Percentiles rank a stretch among this genome's conserved stretches.
Conservation (phyloP, 495 filamentous ascomycete genomes). For the Aspergillus haitiensis region DNA sequence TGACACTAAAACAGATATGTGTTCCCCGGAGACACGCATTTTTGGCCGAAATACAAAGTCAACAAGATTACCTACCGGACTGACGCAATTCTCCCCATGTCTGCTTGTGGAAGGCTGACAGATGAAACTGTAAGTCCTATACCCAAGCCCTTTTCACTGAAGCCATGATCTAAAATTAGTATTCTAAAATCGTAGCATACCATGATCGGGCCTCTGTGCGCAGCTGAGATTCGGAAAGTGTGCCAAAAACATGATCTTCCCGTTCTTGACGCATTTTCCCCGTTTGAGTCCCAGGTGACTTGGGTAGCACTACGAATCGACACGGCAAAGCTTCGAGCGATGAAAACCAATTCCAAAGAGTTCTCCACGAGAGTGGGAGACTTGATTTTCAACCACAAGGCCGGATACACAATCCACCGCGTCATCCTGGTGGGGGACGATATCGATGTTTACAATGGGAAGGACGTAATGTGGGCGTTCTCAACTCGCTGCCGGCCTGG, state of each 20-base stretch:
- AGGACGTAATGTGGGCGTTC: constrained; percentile 47
- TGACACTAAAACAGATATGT: constrained; percentile 19
- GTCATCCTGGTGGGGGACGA: constrained; percentile 41
- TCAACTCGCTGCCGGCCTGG: constrained; percentile 41
- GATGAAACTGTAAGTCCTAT: constrained; percentile 30
- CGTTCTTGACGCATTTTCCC: constrained; percentile 38
- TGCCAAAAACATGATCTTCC: constrained; percentile 38
- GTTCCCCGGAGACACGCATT: constrained; percentile 32
- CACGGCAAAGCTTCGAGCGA: constrained; percentile 28
- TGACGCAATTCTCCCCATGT: constrained; percentile 38
- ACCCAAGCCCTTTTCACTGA: neutral
- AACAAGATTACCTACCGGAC: constrained; percentile 39
- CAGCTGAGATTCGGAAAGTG: constrained; percentile 41
- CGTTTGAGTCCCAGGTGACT: constrained; percentile 42
- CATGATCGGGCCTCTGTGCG: constrained; percentile 40
- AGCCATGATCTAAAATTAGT: neutral
- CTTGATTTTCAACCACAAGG: constrained; percentile 39
- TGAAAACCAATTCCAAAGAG: constrained; percentile 33
- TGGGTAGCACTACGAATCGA: constrained; percentile 44
- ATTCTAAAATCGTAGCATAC: constrained; percentile 23
- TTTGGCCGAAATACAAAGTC: constrained; percentile 35
- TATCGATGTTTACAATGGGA: constrained; percentile 39
- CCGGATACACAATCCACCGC: constrained; percentile 41
- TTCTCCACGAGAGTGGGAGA: constrained; percentile 36
- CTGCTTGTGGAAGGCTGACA: constrained; percentile 28